A percentile compares a stretch with the other conserved stretches of the same genome.
Evolutionary conservation across 2,329 filamentous ascomycete species (phyloP).

Genomic region (Botrytis fragariae): DNA sequence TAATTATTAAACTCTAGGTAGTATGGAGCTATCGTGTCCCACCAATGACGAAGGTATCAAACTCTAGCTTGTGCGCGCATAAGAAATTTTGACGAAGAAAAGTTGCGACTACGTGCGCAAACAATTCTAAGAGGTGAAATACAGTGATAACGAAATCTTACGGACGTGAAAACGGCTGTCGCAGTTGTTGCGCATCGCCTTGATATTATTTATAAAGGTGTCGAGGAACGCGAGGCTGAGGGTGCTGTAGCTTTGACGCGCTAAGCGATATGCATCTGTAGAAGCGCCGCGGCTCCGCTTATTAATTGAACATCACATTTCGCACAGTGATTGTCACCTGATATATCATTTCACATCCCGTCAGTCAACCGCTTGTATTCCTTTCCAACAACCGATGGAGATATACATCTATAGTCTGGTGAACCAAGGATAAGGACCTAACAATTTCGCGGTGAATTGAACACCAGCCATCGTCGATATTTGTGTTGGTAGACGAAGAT

Average conservation of each 20-base stretch:
- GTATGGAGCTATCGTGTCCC: constrained; percentile 11
- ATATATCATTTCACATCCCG: too few relatives aligned
- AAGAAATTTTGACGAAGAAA: background rate
- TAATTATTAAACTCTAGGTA: constrained; percentile 4
- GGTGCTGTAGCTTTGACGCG: constrained; percentile 5
- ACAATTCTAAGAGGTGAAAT: background rate
- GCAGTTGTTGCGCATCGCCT: background rate
- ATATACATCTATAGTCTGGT: too few relatives aligned
- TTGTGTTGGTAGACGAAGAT: too few relatives aligned
- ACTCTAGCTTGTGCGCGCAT: constrained; percentile 1
- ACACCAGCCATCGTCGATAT: too few relatives aligned
- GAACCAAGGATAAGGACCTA: too few relatives aligned
- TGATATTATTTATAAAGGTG: background rate
- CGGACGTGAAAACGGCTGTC: background rate
- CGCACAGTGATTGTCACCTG: too few relatives aligned
- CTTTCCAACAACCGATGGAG: too few relatives aligned
- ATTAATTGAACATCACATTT: background rate
- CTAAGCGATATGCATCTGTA: background rate
- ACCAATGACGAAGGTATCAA: constrained; percentile 8
- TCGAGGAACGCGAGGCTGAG: constrained; percentile 11
- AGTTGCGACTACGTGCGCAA: background rate
- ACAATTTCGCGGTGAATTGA: too few relatives aligned
- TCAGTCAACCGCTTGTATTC: too few relatives aligned
- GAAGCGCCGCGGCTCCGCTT: background rate
- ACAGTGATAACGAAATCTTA: background rate